phyloP scores from a whole-genome alignment of 78 protist genomes.

The Dictyostelium purpureum region DNA sequence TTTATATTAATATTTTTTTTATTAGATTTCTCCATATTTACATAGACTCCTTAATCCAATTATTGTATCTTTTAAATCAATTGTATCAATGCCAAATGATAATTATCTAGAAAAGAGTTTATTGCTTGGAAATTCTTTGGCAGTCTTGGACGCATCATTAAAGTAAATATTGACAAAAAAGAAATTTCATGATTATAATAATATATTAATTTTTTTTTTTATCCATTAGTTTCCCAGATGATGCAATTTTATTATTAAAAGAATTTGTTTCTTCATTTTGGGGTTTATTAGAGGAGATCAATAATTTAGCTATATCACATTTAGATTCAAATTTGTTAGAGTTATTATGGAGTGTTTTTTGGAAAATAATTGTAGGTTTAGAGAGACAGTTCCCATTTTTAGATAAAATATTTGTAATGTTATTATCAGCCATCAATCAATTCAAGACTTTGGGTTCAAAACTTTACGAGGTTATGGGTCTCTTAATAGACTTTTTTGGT shows the following conservation, averaged over 20 bases:
- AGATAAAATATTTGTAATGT: conserved; percentile 11
- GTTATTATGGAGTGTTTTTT: conserved; percentile 14
- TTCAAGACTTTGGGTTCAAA: not conserved
- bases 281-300: conserved; percentile 1
- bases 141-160: conserved; percentile 37
- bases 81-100: not conserved
- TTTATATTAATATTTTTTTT: not conserved
- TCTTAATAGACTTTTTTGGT: not conserved
- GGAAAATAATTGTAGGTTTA: conserved; percentile 23
- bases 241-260: conserved; percentile 32
- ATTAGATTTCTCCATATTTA: conserved; percentile 10
- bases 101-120: conserved; percentile 21
- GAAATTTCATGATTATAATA: not conserved
- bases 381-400: not conserved
- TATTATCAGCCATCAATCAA: not conserved
- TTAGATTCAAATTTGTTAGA: not conserved
- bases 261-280: conserved; percentile 25
- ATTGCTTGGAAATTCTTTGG: not conserved
- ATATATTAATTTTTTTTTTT: not conserved
- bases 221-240: conserved; percentile 33
- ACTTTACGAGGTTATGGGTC: conserved; percentile 3
- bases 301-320: conserved; percentile 16
- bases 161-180: not conserved
- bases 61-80: not conserved
- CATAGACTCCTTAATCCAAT: conserved; percentile 27